Evolutionary conservation across 768 basidiomycete species (phyloP), one percentile per base, ranked within the genome.

Genomic region (Boletus sensibilis): DNA sequence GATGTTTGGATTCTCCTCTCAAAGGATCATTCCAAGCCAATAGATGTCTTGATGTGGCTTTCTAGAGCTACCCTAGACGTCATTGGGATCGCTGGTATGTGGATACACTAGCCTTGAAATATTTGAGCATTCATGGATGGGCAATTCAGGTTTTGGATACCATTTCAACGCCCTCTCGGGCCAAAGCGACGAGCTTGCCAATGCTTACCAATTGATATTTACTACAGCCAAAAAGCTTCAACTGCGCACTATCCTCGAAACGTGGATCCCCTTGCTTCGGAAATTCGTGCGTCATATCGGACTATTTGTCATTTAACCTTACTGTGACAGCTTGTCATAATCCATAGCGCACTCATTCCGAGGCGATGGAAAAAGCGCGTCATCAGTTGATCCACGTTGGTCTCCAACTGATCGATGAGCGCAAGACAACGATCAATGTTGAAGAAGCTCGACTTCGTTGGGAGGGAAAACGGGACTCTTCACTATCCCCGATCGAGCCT

Each of bases 21-120:
- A 25, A 31, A 52, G 35, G 57, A 60, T 12, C 67, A 53, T 64
- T 66, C 50, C 53, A 53, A 50, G 45, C 50, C 70, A 8, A 74
- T 90, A 33, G 85, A 94, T 37, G 81, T 85, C 2, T 73, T 87
- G 37, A 72, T 76, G 4, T 90, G 85, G 82, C 73, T 92, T 3
- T 83, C 82, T 40, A 82, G 81, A 53, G 80, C 81, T 47, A 90
- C 89, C 4, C 75, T 92, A 10, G 91, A 92, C 59, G 81, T 89
- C 52, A 91, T 94, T 49, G 89, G 89, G 10, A 74, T 87, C 37
- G 86, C 90, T 7, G 85, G 85, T 78, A 60, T 41, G 68, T 56
- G 39, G 10, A 23, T 52, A 34, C 20, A 37, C 4, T 18, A 52
- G 9, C 50, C 29, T 25, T n/a, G 45, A 34, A 27, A 42, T 9